Conservation (phyloP, 129 eudicot genomes). For the Centella asiatica region DNA sequence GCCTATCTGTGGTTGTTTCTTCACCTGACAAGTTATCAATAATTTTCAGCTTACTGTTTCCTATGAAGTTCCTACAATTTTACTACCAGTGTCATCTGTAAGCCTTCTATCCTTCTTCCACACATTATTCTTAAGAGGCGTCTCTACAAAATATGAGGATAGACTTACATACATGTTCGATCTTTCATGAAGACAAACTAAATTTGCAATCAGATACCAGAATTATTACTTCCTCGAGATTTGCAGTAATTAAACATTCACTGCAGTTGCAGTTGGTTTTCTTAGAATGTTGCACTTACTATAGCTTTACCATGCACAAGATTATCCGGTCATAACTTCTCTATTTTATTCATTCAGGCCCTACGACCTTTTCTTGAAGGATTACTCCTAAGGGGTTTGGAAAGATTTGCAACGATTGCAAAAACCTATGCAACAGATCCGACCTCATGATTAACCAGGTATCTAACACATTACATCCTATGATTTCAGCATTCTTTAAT, state of each 20-base stretch:
- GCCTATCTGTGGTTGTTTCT: background rate
- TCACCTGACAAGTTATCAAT: background rate
- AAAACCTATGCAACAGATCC: constrained; percentile 44
- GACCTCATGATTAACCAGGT: constrained; percentile 12
- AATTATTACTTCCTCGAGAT: background rate
- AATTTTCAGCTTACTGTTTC: constrained; percentile 82
- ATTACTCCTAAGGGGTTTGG: constrained; percentile 62
- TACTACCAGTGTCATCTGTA: constrained; percentile 72
- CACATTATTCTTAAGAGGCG: background rate
- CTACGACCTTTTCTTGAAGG: constrained; percentile 77
- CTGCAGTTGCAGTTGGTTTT: background rate
- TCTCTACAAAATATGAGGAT: background rate
- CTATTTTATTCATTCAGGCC: constrained; percentile 38
- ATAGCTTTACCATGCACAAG: background rate
- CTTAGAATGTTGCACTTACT: background rate
- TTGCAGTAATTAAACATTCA: background rate
- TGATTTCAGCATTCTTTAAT: background rate
- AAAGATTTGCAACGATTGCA: constrained; percentile 68
- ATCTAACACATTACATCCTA: background rate
- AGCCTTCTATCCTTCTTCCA: constrained; percentile 21
- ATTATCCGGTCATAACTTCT: background rate
- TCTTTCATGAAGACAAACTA: background rate
- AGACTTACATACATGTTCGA: background rate
- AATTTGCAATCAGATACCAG: too few relatives aligned
- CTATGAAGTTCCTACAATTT: constrained; percentile 61